Evolutionary conservation across 331 rosid species (phyloP).

Genomic region (Erythrophleum ivorense): DNA sequence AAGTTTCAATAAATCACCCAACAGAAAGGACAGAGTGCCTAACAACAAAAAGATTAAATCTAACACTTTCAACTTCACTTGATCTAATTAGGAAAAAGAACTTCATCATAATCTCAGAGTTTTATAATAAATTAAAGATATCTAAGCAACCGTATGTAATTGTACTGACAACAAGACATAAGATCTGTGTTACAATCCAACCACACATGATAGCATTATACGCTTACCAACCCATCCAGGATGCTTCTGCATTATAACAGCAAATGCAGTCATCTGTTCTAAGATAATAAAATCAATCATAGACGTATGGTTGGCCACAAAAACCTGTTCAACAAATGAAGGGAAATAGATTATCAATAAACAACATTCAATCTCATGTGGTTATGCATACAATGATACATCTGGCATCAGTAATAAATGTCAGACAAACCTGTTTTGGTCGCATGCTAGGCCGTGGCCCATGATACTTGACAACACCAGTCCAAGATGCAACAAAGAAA

Average conservation of each 20-base stretch:
- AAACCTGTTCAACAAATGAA: constrained; percentile 66
- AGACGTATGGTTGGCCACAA: constrained; percentile 95
- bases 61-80: not conserved
- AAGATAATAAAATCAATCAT: constrained; percentile 97
- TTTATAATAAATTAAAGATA: not conserved
- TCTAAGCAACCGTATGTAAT: not conserved
- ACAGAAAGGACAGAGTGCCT: constrained; percentile 1
- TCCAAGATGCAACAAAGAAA: constrained; percentile 99
- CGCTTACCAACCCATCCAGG: constrained; percentile 99
- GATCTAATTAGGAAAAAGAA: not conserved
- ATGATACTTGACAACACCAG: constrained; percentile 98
- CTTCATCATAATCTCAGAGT: not conserved
- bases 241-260: constrained; percentile 98
- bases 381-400: constrained; percentile 26
- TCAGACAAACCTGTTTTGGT: constrained; percentile 72
- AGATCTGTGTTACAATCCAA: constrained; percentile 1
- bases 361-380: constrained; percentile 20
- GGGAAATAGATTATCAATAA: constrained; percentile 20
- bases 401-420: not conserved
- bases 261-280: constrained; percentile 98
- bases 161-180: constrained; percentile 1
- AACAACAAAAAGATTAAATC: constrained; percentile 25
- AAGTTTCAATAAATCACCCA: not conserved
- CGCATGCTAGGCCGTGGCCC: constrained; percentile 94
- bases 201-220: constrained; percentile 1